Evolutionary conservation across 805 yeast genomes (phyloP).

Genomic region (Pichia thaimueangensis): DNA sequence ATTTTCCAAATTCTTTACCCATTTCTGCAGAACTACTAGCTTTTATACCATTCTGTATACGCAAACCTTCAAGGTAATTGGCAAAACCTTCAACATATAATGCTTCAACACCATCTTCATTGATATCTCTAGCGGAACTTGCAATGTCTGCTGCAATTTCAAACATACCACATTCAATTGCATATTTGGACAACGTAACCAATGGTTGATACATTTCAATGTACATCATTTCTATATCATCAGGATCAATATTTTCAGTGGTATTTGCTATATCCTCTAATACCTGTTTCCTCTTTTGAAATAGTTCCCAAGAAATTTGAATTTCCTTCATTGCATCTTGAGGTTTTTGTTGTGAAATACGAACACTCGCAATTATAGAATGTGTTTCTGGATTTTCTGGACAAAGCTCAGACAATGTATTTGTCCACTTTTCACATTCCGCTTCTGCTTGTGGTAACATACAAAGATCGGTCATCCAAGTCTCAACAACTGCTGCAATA

Average conservation of each 20-base stretch:
- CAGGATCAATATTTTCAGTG: conserved; percentile 29
- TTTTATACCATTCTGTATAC: conserved; percentile 22
- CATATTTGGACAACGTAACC: conserved; percentile 62
- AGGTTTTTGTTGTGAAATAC: conserved; percentile 76
- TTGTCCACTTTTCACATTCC: conserved; percentile 67
- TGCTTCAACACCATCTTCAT: conserved; percentile 78
- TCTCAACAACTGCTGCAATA: conserved; percentile 78
- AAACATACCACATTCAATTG: conserved; percentile 69
- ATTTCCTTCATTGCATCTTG: conserved; percentile 71
- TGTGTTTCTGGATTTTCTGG: conserved; percentile 68
- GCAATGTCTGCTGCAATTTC: conserved; percentile 66
- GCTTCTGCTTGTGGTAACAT: conserved; percentile 87
- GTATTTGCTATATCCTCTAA: conserved; percentile 35
- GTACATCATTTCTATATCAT: conserved; percentile 46
- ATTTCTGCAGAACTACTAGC: conserved; percentile 17
- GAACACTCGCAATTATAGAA: conserved; percentile 75
- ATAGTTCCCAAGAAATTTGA: conserved; percentile 64
- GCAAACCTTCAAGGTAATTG: conserved; percentile 43
- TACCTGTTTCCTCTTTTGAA: conserved; percentile 41
- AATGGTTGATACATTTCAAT: conserved; percentile 70
- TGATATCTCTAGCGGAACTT: conserved; percentile 60
- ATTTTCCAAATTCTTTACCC: conserved; percentile 37
- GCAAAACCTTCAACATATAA: conserved; percentile 82
- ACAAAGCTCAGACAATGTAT: conserved; percentile 56
- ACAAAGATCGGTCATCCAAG: conserved; percentile 97